A percentile compares a stretch with the other conserved stretches of the same genome.
phyloP scores from a whole-genome alignment of 805 yeast species.

The Lipomyces starkeyi region DNA sequence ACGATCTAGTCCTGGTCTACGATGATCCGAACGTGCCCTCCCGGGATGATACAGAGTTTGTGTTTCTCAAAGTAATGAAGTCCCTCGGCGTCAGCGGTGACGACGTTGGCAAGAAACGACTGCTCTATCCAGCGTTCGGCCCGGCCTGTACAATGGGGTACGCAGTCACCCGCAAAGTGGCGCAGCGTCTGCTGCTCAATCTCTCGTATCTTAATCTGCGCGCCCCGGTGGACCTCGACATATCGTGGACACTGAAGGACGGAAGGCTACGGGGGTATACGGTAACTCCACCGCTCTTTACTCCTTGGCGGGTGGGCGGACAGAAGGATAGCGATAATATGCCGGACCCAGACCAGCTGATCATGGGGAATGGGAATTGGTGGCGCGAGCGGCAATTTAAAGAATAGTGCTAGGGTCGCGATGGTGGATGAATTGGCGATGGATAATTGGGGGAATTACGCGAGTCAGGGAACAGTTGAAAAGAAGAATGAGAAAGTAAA shows the following conservation, averaged over 20 bases:
- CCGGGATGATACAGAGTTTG: slow-evolving; percentile 1
- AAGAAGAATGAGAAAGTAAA: not conserved
- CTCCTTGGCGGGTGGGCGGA: slow-evolving; percentile 31
- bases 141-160: slow-evolving; percentile 34
- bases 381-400: slow-evolving; percentile 11
- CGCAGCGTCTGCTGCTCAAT: slow-evolving; percentile 28
- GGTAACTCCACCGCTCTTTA: slow-evolving; percentile 23
- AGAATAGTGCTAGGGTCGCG: slow-evolving; percentile 14
- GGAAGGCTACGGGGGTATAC: slow-evolving; percentile 26
- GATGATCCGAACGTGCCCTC: slow-evolving; percentile 23
- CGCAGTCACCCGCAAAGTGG: slow-evolving; percentile 31
- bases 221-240: slow-evolving; percentile 28
- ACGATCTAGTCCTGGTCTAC: slow-evolving; percentile 20
- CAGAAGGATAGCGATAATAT: slow-evolving; percentile 22
- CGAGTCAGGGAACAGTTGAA: not conserved
- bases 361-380: slow-evolving; percentile 12
- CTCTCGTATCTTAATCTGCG: slow-evolving; percentile 25
- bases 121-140: slow-evolving; percentile 21
- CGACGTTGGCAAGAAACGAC: slow-evolving; percentile 21
- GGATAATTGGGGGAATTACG: slow-evolving; percentile 23
- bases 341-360: slow-evolving; percentile 1
- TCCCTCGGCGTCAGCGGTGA: slow-evolving; percentile 11
- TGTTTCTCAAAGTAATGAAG: slow-evolving; percentile 9
- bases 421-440: slow-evolving; percentile 11
- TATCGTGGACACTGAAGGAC: slow-evolving; percentile 17